A percentile compares a stretch with the other conserved stretches of the same genome.
Conservation (phyloP, 257 asterid species). For the Ilex asprella region DNA sequence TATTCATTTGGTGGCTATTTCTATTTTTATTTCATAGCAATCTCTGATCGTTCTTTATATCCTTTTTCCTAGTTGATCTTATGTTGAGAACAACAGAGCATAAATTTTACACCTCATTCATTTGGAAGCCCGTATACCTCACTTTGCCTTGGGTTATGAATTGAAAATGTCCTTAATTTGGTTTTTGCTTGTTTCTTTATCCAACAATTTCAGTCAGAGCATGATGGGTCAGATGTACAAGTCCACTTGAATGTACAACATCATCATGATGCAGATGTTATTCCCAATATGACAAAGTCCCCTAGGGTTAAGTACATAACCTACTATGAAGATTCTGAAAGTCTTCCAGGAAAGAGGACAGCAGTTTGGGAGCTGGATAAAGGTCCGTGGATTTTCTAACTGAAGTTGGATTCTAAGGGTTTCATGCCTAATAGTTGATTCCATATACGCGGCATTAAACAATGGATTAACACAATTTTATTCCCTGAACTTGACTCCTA, state of each 20-base stretch:
- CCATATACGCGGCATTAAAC: too few relatives aligned
- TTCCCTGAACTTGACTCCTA: too few relatives aligned
- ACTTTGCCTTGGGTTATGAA: neutral
- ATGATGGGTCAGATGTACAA: constrained; percentile 93
- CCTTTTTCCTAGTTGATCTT: neutral
- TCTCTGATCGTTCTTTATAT: neutral
- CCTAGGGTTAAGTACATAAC: constrained; percentile 86
- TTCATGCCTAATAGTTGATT: too few relatives aligned
- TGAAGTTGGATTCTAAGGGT: neutral
- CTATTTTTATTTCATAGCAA: too few relatives aligned
- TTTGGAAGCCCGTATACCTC: neutral
- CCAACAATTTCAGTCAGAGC: constrained; percentile 71
- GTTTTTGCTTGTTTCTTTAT: constrained; percentile 7
- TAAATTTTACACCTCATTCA: neutral
- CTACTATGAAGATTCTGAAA: constrained; percentile 93
- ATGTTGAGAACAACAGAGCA: neutral
- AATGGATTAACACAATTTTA: too few relatives aligned
- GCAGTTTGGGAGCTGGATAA: constrained; percentile 99
- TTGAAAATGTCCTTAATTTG: neutral
- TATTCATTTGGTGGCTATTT: too few relatives aligned
- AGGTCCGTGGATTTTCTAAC: constrained; percentile 35
- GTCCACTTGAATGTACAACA: constrained; percentile 70
- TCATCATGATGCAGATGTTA: constrained; percentile 61
- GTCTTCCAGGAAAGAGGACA: constrained; percentile 89
- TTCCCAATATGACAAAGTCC: constrained; percentile 90